Evolutionary conservation across 2,329 filamentous ascomycete genomes (phyloP).

Genomic region (Helicocarpus griseus): DNA sequence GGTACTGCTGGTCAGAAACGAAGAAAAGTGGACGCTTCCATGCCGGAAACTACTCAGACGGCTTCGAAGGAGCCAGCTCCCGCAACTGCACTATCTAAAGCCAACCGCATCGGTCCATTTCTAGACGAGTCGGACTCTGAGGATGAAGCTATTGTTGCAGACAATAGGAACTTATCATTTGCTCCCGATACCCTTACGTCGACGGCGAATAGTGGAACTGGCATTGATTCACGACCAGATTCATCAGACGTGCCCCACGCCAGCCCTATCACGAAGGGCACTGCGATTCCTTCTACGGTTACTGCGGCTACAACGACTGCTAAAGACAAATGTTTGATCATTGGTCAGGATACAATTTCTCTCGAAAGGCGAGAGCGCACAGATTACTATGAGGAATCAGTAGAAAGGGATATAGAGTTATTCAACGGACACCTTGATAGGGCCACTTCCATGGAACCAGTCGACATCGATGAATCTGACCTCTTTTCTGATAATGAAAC

Average conservation of each 20-base stretch:
- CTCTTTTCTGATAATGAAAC: slow-evolving; percentile 31
- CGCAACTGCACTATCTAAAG: not conserved
- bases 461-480: slow-evolving; percentile 29
- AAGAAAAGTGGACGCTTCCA: slow-evolving; percentile 17
- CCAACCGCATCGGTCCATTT: slow-evolving; percentile 26
- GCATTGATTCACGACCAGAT: slow-evolving; percentile 23
- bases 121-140: slow-evolving; percentile 46
- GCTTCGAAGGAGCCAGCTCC: not conserved
- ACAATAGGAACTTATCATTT: slow-evolving; percentile 41
- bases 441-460: slow-evolving; percentile 20
- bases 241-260: not conserved
- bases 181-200: not conserved
- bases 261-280: not conserved
- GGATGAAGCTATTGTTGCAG: slow-evolving; percentile 48
- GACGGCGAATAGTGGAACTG: no score
- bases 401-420: not conserved
- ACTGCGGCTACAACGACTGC: not conserved
- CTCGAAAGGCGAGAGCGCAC: not conserved
- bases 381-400: not conserved
- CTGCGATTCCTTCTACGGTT: no score
- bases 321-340: not conserved
- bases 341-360: not conserved
- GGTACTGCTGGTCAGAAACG: slow-evolving; percentile 21
- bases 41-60: not conserved
- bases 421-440: not conserved